Percentiles rank a stretch among this genome's conserved stretches.
Evolutionary conservation across 179 eudicot genomes (phyloP).

Genomic region (Patellifolia procumbens): DNA sequence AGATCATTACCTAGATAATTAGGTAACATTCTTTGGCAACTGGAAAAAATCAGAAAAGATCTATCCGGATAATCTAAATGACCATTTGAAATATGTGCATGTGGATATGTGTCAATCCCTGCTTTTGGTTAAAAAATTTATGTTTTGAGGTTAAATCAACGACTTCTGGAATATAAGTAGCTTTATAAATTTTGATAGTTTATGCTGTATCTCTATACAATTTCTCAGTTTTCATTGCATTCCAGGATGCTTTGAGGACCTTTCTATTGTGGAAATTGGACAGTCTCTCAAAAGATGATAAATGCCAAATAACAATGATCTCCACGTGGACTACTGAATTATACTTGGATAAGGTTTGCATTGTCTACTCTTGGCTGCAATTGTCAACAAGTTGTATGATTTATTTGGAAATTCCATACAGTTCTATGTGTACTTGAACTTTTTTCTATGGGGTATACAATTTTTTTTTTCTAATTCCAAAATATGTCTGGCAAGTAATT

Average conservation of each 20-base stretch:
- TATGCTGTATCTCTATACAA: background rate
- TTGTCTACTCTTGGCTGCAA: constrained; percentile 2
- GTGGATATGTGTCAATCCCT: background rate
- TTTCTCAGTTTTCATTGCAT: constrained; percentile 19
- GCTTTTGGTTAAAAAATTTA: background rate
- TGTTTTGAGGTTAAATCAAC: background rate
- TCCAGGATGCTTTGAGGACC: constrained; percentile 93
- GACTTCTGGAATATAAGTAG: background rate
- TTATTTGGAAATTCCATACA: background rate
- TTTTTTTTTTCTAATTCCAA: background rate
- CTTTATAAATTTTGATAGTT: background rate
- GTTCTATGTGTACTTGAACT: background rate
- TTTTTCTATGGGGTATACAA: background rate
- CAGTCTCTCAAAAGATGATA: constrained; percentile 79
- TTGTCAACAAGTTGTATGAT: constrained; percentile 3
- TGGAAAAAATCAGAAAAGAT: background rate
- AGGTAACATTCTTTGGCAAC: too few relatives aligned
- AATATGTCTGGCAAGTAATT: background rate
- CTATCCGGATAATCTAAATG: background rate
- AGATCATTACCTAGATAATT: too few relatives aligned
- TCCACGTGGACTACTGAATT: constrained; percentile 94
- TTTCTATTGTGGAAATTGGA: constrained; percentile 90
- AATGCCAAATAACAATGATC: constrained; percentile 94
- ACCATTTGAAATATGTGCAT: background rate
- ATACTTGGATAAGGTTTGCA: constrained; percentile 87